Evolutionary conservation across 1,139 yeast species (phyloP), one percentile per base, ranked within the genome.

Genomic region (Geotrichum restrictum): DNA sequence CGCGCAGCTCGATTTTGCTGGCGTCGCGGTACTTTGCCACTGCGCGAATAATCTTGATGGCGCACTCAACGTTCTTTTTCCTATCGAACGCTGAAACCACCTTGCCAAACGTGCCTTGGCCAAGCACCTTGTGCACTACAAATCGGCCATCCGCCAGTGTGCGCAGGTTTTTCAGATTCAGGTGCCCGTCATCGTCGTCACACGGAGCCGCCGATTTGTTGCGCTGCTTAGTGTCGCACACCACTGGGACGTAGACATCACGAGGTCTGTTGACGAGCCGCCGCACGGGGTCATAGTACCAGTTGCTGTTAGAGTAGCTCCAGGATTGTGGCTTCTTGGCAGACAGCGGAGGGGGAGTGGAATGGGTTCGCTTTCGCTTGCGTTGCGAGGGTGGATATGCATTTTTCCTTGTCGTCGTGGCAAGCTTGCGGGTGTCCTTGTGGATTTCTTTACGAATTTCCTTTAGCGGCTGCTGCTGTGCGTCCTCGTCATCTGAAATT

Each of bases 41-140:
- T 1, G 77, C 73, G 3, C 78, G 63, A 48, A 94, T 93, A 58
- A 94, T 87, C 68, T 94, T 94, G 58, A 93, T 85, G 1, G 99
- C 99, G 51, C 89, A 95, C 52, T 79, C 77, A 56, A 80, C 78
- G 37, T 81, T 74, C 51, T 77, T 77, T 45, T 75, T 71, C 56
- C 75, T 76, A 57, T 72, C 75, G 51, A 64, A 71, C 8, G 75
- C 76, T 14, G 72, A 67, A 22, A 89, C 85, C 11, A 94, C 99
- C 66, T 91, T 93, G 16, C 98, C 98, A 73, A 93, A 94, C 0
- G 98, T 94, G 8, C 99, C 99, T 65, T 93, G 98, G 22, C 99
- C 99, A 56, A 94, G 73, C 48, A 71, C 63, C 49, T 66, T 64
- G 27, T 62, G 53, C 39, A 74, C 65, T 22, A 61, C 63, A 51